Base-by-base conservation (phyloP, 257 asterid species). In the Fraxinus pennsylvanica region DNA sequence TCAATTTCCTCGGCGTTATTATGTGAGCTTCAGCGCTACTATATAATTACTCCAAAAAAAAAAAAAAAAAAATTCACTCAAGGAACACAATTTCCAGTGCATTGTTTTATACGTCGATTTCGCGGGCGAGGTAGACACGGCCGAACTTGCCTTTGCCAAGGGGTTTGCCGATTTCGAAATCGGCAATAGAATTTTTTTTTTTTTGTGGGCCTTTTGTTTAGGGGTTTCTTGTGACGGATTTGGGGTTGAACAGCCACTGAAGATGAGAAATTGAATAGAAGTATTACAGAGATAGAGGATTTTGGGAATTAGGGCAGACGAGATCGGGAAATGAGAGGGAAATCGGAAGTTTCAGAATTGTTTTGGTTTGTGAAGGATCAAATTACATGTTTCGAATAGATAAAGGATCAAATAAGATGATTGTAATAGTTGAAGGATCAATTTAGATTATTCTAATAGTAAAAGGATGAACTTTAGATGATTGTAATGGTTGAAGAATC, bases 61-160 rank as follows among this genome's bases (percentile, higher is more conserved):
- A n/a, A n/a, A 1, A 30, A 30, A 38, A 38, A 35, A 3, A 2
- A 35, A 7, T 9, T 9, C 21, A 17, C 21, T 50, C 21, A 15
- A 15, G 0, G 4, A 41, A 1, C 17, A 15, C 22, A 13, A 17
- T 50, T 50, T 50, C 7, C 6, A 15, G 1, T 50, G 2, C 8
- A 15, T 50, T 14, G 17, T 10, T 6, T 14, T 25, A 35, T 39
- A 90, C 98, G 96, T 93, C 81, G 87, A 85, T 63, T 90, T 96
- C 97, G 29, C 98, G 99, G 68, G 97, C 97, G 77, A 96, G 95
- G 84, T 96, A 96, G 52, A 96, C 97, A 35, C 98, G 91, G 76
- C 98, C 98, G 85, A 93, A 93, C 82, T 91, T 93, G 63, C 97
- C 98, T 78, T 82, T 92, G 70, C 98, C 99, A 38, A 96, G 90